phyloP scores from a whole-genome alignment of 225 moss, liverwort and hornwort species.

The Lunularia cruciata region DNA sequence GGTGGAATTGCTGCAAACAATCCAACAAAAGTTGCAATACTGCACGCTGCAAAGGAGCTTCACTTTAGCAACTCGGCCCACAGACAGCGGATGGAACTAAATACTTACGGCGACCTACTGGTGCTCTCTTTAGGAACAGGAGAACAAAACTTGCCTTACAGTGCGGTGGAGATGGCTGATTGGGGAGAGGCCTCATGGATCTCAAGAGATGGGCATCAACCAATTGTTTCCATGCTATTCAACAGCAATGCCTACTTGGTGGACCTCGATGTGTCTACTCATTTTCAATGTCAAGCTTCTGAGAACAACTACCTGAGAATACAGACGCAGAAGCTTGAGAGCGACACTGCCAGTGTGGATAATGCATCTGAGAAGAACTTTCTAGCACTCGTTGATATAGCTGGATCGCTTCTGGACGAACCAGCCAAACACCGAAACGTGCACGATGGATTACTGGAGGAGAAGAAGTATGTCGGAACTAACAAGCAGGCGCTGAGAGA shows the following conservation, averaged over 20 bases:
- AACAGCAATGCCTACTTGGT: constrained; percentile 62
- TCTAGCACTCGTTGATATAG: no score
- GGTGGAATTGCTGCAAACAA: constrained; percentile 64
- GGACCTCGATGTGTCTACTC: constrained; percentile 58
- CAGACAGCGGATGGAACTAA: constrained; percentile 31
- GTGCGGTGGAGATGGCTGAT: constrained; percentile 39
- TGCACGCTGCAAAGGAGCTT: constrained; percentile 60
- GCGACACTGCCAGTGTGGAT: no score
- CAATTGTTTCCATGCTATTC: constrained; percentile 52
- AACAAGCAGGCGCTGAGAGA: no score
- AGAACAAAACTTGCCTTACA: constrained; percentile 38
- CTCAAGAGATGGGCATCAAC: constrained; percentile 42
- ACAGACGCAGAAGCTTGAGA: constrained; percentile 33
- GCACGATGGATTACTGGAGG: no score
- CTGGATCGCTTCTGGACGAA: no score
- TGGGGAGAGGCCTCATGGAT: constrained; percentile 63
- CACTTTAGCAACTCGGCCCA: not conserved
- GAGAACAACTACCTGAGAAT: constrained; percentile 62
- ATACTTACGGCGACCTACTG: constrained; percentile 54
- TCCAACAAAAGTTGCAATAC: constrained; percentile 60
- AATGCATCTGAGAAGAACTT: no score
- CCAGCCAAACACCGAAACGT: no score
- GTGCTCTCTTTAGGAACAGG: constrained; percentile 64
- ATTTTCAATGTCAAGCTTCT: constrained; percentile 55
- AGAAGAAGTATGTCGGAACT: no score